Percentiles rank a stretch among this genome's conserved stretches.
Conservation (phyloP, 2,329 filamentous ascomycete genomes). For the Sclerotinia nivalis region DNA sequence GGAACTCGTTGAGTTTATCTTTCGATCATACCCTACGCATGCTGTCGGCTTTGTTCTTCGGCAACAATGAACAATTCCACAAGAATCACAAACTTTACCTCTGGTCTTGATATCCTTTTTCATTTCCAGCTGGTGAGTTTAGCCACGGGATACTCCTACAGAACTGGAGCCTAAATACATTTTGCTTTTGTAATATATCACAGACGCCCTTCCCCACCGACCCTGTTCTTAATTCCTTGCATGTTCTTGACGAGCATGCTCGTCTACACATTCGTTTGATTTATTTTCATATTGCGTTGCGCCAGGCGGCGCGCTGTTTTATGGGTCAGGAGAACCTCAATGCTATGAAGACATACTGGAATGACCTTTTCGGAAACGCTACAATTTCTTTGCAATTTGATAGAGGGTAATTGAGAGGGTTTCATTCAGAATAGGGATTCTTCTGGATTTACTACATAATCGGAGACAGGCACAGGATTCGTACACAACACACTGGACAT, state of each 20-base stretch:
- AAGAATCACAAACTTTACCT: background rate
- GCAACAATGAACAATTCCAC: background rate
- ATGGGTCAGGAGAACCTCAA: conserved; percentile 3
- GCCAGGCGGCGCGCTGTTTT: background rate
- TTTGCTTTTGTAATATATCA: conserved; percentile 24
- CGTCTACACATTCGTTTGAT: conserved; percentile 14
- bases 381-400: conserved; percentile 18
- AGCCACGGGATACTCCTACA: conserved; percentile 1
- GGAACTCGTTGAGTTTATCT: conserved; percentile 46
- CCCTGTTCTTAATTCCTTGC: conserved; percentile 9
- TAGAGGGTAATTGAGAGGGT: conserved; percentile 20
- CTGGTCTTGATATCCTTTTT: conserved; percentile 7
- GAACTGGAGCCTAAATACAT: conserved; percentile 14
- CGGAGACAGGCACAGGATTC: conserved; percentile 17
- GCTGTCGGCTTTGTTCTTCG: background rate
- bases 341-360: conserved; percentile 13
- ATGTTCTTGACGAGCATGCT: conserved; percentile 17
- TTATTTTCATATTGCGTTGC: conserved; percentile 4
- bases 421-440: conserved; percentile 4
- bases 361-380: background rate
- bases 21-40: background rate
- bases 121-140: background rate
- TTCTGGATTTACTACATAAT: conserved; percentile 25
- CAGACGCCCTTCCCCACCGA: background rate
- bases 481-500: conserved; percentile 24